These are phyloP conservation scores for Stachybotrys chartarum DNA, from an alignment of 2,329 filamentous ascomycete genomes.

Conservation along the genomic window DNA sequence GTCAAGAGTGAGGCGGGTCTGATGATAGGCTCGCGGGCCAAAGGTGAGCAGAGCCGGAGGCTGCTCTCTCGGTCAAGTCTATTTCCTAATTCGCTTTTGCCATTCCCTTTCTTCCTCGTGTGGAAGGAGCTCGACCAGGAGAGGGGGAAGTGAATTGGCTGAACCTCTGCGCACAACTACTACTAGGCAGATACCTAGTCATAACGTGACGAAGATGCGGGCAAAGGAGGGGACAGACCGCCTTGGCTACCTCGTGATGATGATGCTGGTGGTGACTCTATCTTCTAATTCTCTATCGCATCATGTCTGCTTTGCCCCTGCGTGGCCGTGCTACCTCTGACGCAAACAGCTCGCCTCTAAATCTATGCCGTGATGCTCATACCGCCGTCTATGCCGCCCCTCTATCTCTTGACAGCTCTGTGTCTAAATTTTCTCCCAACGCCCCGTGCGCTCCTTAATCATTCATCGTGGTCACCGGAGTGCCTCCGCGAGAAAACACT, in stretches of 20 bases:
- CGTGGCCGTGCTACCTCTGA: background rate
- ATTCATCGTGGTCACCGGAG: constrained; percentile 7
- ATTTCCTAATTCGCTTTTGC: no score
- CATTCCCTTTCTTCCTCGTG: no score
- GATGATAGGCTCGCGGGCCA: background rate
- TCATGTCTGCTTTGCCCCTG: background rate
- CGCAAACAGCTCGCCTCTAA: background rate
- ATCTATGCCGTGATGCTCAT: background rate
- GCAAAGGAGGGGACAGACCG: background rate
- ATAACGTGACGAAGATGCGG: background rate
- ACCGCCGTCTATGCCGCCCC: background rate
- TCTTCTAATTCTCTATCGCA: background rate
- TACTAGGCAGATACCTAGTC: no score
- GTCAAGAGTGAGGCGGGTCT: background rate
- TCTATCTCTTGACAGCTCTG: background rate
- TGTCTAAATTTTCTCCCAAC: background rate
- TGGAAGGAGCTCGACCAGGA: no score
- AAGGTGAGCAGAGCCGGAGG: background rate
- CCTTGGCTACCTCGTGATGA: background rate
- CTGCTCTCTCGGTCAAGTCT: no score
- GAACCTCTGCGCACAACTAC: no score
- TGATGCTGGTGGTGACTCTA: background rate
- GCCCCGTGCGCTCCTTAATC: background rate
- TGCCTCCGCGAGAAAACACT: constrained; percentile 39
- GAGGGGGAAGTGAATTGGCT: no score